Evolutionary conservation across 257 asterid genomes (phyloP).

Genomic region (Marsdenia floribunda): DNA sequence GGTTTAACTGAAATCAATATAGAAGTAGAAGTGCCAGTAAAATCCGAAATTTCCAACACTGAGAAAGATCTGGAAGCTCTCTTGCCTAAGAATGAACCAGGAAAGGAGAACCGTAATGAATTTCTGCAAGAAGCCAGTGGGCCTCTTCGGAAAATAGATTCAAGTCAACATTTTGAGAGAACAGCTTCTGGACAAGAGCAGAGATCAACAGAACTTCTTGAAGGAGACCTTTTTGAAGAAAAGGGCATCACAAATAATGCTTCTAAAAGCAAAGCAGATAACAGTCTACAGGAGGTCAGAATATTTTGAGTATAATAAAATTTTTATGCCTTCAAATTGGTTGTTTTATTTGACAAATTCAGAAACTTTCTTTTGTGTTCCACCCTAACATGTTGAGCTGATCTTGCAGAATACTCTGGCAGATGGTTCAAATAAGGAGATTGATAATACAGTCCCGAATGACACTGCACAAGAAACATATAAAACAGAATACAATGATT

Average conservation of each 20-base stretch:
- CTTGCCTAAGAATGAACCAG: constrained; percentile 15
- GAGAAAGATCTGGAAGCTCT: constrained; percentile 3
- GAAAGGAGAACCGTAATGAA: constrained; percentile 18
- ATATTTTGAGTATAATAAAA: background rate
- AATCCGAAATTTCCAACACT: background rate
- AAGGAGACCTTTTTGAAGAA: constrained; percentile 16
- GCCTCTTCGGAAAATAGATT: constrained; percentile 15
- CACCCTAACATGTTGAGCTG: constrained; percentile 5
- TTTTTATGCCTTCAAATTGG: background rate
- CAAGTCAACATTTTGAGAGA: constrained; percentile 18
- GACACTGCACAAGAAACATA: background rate
- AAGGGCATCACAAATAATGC: constrained; percentile 23
- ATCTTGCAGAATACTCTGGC: constrained; percentile 25
- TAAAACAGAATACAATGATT: background rate
- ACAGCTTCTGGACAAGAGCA: constrained; percentile 17
- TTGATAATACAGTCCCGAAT: constrained; percentile 4
- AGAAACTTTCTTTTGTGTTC: background rate
- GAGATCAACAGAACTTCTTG: constrained; percentile 18
- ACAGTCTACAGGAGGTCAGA: constrained; percentile 2
- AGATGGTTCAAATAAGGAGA: constrained; percentile 15
- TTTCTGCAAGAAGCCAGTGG: constrained; percentile 16
- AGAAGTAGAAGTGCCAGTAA: constrained; percentile 6
- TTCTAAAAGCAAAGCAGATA: constrained; percentile 8
- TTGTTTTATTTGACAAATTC: background rate
- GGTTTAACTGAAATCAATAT: constrained; percentile 7